Conservation (phyloP, 1,284 basidiomycete species). For the Omphalotus olearius region DNA sequence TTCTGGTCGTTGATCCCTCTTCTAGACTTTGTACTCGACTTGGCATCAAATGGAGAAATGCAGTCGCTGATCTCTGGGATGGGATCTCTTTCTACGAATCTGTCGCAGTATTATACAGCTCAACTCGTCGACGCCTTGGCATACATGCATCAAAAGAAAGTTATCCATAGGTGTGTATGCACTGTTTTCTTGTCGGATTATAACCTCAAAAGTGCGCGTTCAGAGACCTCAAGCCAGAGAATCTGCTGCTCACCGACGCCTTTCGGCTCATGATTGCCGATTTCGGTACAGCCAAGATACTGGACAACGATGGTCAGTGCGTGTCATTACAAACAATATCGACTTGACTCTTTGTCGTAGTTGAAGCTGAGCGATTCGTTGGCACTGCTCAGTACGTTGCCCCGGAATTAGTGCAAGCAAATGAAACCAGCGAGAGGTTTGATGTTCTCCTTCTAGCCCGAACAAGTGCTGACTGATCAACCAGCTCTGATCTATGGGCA, state of each 20-base stretch:
- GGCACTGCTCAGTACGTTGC: constrained; percentile 96
- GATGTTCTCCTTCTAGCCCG: constrained; percentile 12
- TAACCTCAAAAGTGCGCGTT: constrained; percentile 3
- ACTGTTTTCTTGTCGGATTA: constrained; percentile 5
- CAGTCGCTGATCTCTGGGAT: constrained; percentile 73
- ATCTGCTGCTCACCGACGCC: constrained; percentile 82
- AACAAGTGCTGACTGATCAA: neutral
- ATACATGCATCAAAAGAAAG: constrained; percentile 85
- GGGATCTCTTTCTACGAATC: constrained; percentile 78
- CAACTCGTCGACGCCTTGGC: constrained; percentile 85
- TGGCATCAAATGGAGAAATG: constrained; percentile 88
- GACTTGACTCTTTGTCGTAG: constrained; percentile 23
- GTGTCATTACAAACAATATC: constrained; percentile 17
- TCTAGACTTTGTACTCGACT: constrained; percentile 87
- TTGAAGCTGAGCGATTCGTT: constrained; percentile 75
- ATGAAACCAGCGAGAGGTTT: constrained; percentile 70
- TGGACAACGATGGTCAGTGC: constrained; percentile 52
- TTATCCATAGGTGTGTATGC: constrained; percentile 72
- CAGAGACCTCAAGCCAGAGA: constrained; percentile 90
- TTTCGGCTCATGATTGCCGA: constrained; percentile 94
- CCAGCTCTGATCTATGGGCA: constrained; percentile 95
- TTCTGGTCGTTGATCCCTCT: constrained; percentile 5
- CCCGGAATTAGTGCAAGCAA: constrained; percentile 83
- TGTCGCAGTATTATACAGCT: constrained; percentile 80
- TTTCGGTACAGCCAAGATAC: constrained; percentile 93